Evolutionary conservation across 176 grass and related monocot species (phyloP).

Genomic region (barley (Hordeum vulgare)): MorexV3_pseudomolecules_assembly NC_058519.1:654409373-654409872

Average conservation of each 20-base stretch:
- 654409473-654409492: constrained; percentile 40
- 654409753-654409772: constrained; percentile 33
- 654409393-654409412: constrained; percentile 55
- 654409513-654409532: constrained; percentile 46
- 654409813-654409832: background rate
- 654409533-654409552: constrained; percentile 46
- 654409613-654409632: constrained; percentile 45
- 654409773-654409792: background rate
- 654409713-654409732: constrained; percentile 69
- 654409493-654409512: constrained; percentile 26
- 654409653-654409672: constrained; percentile 23
- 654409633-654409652: background rate
- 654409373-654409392: constrained; percentile 22
- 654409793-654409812: background rate
- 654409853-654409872: background rate
- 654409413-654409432: constrained; percentile 65
- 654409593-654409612: constrained; percentile 35
- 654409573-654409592: constrained; percentile 71
- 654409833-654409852: background rate
- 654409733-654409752: constrained; percentile 32
- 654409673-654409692: constrained; percentile 57
- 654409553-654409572: constrained; percentile 35
- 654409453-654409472: constrained; percentile 51
- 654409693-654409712: constrained; percentile 39
- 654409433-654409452: constrained; percentile 63